Evolutionary conservation across 179 eudicot species (phyloP).

Genomic region (Drosera spatulata): DNA sequence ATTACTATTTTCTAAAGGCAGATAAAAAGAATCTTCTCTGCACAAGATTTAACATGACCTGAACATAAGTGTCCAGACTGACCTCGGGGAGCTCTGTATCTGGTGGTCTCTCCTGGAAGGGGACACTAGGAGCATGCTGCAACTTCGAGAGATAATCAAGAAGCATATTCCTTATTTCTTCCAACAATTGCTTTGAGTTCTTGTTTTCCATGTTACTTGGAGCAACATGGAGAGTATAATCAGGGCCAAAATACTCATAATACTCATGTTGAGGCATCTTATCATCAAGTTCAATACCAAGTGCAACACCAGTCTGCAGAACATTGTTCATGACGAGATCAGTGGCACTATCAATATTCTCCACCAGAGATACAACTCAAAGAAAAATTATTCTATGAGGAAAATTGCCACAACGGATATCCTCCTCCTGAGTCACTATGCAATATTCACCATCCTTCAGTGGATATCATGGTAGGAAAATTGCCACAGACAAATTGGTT

Average conservation of each 20-base stretch:
- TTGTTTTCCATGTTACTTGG: slow-evolving; percentile 91
- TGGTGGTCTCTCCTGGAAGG: slow-evolving; percentile 76
- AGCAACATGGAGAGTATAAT: slow-evolving; percentile 78
- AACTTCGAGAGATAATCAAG: slow-evolving; percentile 57
- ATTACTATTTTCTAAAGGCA: not conserved
- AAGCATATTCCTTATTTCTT: slow-evolving; percentile 55
- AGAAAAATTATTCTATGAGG: too few relatives aligned
- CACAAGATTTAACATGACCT: not conserved
- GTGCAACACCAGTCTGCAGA: slow-evolving; percentile 77
- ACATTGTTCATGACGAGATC: not conserved
- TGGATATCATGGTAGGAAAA: too few relatives aligned
- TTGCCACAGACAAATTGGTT: too few relatives aligned
- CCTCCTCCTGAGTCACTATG: too few relatives aligned
- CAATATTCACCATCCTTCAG: too few relatives aligned
- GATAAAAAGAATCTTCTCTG: not conserved
- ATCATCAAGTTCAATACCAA: slow-evolving; percentile 69
- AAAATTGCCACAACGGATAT: too few relatives aligned
- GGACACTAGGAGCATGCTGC: slow-evolving; percentile 85
- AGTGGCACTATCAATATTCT: not conserved
- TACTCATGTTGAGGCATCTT: slow-evolving; percentile 84
- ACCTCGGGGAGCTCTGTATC: slow-evolving; percentile 66
- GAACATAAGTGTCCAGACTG: not conserved
- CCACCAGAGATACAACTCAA: not conserved
- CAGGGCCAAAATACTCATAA: slow-evolving; percentile 78
- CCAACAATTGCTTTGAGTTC: slow-evolving; percentile 50